Evolutionary conservation across 805 yeast species (phyloP).

Genomic region (Pichia eremophila): DNA sequence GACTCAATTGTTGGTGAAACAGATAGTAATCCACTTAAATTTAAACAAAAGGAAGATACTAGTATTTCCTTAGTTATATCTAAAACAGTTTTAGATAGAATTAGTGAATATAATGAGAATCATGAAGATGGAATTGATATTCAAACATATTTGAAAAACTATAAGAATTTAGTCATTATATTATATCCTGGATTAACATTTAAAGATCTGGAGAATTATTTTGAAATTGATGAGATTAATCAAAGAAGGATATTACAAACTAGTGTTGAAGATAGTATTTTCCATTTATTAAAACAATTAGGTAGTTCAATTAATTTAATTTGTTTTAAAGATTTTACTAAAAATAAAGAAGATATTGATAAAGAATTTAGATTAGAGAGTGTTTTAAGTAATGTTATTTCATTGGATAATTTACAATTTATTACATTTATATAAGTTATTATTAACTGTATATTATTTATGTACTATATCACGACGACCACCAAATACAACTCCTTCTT

Average conservation of each 20-base stretch:
- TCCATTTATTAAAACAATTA: conserved; percentile 48
- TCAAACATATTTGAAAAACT: conserved; percentile 7
- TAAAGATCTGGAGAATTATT: conserved; percentile 9
- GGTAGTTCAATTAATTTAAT: conserved; percentile 19
- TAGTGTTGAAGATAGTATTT: conserved; percentile 38
- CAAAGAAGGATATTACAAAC: conserved; percentile 34
- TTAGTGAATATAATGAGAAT: conserved; percentile 6
- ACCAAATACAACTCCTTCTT: conserved; percentile 48
- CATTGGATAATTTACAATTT: neutral
- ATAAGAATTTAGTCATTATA: conserved; percentile 19
- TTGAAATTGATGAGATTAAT: conserved; percentile 15
- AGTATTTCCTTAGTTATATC: conserved; percentile 16
- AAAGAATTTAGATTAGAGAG: conserved; percentile 18
- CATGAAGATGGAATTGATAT: conserved; percentile 6
- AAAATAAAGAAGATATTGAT: conserved; percentile 10
- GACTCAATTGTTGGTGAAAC: neutral
- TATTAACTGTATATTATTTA: too few relatives aligned
- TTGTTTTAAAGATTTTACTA: conserved; percentile 13
- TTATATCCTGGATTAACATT: conserved; percentile 20
- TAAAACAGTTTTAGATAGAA: conserved; percentile 1
- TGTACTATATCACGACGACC: conserved; percentile 36
- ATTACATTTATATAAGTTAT: conserved; percentile 1
- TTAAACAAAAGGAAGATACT: conserved; percentile 4
- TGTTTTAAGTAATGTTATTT: conserved; percentile 16
- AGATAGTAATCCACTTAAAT: neutral